phyloP scores from a whole-genome alignment of 805 yeast genomes.

The Kazachstania taianensis region DNA sequence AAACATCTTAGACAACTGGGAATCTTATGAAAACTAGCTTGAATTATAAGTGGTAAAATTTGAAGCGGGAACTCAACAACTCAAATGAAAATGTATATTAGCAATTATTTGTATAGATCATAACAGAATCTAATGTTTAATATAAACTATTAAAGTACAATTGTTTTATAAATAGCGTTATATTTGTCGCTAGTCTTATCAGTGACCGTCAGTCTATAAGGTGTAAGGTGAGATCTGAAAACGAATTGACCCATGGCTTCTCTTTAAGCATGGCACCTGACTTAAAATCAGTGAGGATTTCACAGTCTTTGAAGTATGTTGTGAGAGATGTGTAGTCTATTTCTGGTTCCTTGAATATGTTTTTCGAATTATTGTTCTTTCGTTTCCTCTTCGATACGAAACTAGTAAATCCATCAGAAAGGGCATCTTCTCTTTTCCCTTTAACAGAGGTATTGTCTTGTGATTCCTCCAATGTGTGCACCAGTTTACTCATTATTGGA shows the following conservation, averaged over 20 bases:
- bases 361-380: slow-evolving; percentile 7
- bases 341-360: slow-evolving; percentile 8
- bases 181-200: no score
- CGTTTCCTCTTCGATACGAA: slow-evolving; percentile 17
- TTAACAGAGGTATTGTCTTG: neutral
- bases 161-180: neutral
- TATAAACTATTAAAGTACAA: neutral
- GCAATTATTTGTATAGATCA: slow-evolving; percentile 1
- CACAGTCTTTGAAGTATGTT: slow-evolving; percentile 15
- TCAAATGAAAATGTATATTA: slow-evolving; percentile 1
- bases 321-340: slow-evolving; percentile 16
- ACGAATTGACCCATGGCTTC: slow-evolving; percentile 40
- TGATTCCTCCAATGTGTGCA: slow-evolving; percentile 9
- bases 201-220: slow-evolving; percentile 9
- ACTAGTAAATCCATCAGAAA: slow-evolving; percentile 15
- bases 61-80: neutral
- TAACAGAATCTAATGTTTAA: neutral
- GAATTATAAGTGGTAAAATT: neutral
- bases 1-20: slow-evolving; percentile 92
- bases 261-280: slow-evolving; percentile 15
- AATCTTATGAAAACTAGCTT: slow-evolving; percentile 45
- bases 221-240: slow-evolving; percentile 44
- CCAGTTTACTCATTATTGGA: slow-evolving; percentile 35
- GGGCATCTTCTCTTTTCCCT: slow-evolving; percentile 4
- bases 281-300: slow-evolving; percentile 17